A percentile compares a stretch with the other conserved stretches of the same genome.
These are phyloP conservation scores for Malus domestica DNA, from an alignment of 306 rosid genomes.

Conservation along the genomic window DNA sequence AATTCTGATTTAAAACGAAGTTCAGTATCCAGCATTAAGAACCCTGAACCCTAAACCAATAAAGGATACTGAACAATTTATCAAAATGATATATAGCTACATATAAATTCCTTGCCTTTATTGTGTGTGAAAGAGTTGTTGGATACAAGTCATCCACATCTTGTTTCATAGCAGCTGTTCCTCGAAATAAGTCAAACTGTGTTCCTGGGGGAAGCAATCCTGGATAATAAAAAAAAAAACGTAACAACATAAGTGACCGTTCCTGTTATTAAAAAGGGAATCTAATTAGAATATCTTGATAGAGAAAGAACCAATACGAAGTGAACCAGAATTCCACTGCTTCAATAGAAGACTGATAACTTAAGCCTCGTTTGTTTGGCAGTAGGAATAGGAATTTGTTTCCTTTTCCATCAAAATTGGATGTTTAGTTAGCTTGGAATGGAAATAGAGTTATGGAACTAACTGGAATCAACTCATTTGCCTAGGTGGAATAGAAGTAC, in stretches of 20 bases:
- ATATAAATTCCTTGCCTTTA: conserved; percentile 50
- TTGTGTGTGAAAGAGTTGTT: conserved; percentile 81
- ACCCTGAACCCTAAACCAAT: not conserved
- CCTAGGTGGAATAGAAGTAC: not conserved
- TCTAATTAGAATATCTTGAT: not conserved
- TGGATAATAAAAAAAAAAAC: conserved; percentile 38
- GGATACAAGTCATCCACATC: conserved; percentile 97
- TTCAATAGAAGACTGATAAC: not conserved
- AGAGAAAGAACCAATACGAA: not conserved
- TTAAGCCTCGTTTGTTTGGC: not conserved
- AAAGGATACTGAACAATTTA: not conserved
- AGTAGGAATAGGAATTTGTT: not conserved
- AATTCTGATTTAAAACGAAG: not conserved
- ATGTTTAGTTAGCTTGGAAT: not conserved
- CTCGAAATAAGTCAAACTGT: conserved; percentile 94
- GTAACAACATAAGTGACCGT: not conserved
- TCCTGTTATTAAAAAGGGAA: not conserved
- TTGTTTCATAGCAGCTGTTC: conserved; percentile 99
- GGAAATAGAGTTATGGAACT: not conserved
- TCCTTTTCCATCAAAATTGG: not conserved
- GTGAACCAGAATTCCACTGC: not conserved
- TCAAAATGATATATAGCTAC: not conserved
- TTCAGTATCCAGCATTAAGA: not conserved
- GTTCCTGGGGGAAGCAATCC: conserved; percentile 99
- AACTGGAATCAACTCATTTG: not conserved